Percentiles rank a stretch among this genome's conserved stretches.
Conservation (phyloP, 202 grass and related monocot species). For the Carex sylvatica region DNA sequence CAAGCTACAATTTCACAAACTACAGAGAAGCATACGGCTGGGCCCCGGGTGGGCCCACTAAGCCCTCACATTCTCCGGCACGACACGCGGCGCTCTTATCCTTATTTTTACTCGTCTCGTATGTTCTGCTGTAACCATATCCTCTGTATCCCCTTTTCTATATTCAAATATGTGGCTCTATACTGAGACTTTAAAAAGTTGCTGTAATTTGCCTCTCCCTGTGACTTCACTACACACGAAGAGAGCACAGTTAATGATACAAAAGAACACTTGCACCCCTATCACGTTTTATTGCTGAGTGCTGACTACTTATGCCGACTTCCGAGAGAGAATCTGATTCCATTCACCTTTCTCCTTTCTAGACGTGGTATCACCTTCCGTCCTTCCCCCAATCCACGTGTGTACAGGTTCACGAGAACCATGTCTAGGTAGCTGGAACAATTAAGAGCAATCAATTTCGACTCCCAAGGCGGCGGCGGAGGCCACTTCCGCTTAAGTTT, state of each 20-base stretch:
- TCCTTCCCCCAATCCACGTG: too few relatives aligned
- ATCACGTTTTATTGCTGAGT: background rate
- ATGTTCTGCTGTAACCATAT: background rate
- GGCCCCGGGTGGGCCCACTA: background rate
- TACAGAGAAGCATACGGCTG: background rate
- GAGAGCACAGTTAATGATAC: background rate
- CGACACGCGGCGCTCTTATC: constrained; percentile 10
- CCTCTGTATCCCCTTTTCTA: background rate
- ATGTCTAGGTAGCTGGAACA: background rate
- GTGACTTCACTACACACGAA: background rate
- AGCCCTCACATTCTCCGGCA: background rate
- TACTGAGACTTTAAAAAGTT: background rate
- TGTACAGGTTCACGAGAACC: background rate
- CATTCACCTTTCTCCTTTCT: background rate
- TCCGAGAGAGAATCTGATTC: background rate
- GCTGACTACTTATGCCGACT: background rate
- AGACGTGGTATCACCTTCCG: background rate
- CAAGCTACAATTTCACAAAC: background rate
- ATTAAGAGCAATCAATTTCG: background rate
- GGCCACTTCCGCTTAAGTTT: background rate
- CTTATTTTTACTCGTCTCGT: background rate
- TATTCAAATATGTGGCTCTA: background rate
- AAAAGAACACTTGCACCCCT: background rate
- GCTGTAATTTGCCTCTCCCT: background rate
- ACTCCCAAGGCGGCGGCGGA: background rate